These are phyloP conservation scores for Trichocladium antarcticum DNA, from an alignment of 495 filamentous ascomycete genomes.

Conservation along the genomic window DNA sequence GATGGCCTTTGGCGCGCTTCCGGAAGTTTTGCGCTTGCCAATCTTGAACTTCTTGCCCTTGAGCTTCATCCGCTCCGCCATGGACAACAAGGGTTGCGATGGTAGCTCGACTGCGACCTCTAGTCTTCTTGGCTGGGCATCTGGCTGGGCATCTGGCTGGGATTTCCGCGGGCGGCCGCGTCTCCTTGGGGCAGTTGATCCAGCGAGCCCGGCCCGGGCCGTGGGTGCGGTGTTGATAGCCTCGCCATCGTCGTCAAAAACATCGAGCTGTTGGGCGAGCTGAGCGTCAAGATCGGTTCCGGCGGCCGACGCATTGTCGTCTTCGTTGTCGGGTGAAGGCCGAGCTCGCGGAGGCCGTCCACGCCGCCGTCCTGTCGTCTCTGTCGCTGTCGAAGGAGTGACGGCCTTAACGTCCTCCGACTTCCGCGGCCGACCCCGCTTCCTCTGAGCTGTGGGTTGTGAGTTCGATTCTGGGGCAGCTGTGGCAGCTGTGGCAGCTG, in stretches of 20 bases:
- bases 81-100: conserved; percentile 27
- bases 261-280: conserved; percentile 18
- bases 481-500: not conserved
- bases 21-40: conserved; percentile 16
- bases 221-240: not conserved
- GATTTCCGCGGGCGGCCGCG: conserved; percentile 17
- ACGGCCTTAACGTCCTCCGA: conserved; percentile 4
- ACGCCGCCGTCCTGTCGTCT: conserved; percentile 5
- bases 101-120: conserved; percentile 5
- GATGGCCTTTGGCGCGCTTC: not conserved
- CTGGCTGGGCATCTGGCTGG: conserved; percentile 1
- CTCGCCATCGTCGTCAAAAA: conserved; percentile 23
- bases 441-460: conserved; percentile 5
- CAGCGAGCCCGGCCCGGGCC: not conserved
- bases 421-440: conserved; percentile 19
- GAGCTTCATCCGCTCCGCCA: conserved; percentile 37
- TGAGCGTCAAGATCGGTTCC: conserved; percentile 17
- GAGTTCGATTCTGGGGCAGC: not conserved
- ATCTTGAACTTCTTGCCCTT: conserved; percentile 39
- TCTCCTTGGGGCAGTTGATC: conserved; percentile 12
- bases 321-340: not conserved
- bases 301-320: not conserved
- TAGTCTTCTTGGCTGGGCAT: not conserved
- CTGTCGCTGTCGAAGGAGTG: not conserved
- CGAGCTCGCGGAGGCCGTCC: conserved; percentile 17